These are phyloP conservation scores for Microdochium nivale DNA, from an alignment of 2,329 filamentous ascomycete species.

Conservation along the genomic window DNA sequence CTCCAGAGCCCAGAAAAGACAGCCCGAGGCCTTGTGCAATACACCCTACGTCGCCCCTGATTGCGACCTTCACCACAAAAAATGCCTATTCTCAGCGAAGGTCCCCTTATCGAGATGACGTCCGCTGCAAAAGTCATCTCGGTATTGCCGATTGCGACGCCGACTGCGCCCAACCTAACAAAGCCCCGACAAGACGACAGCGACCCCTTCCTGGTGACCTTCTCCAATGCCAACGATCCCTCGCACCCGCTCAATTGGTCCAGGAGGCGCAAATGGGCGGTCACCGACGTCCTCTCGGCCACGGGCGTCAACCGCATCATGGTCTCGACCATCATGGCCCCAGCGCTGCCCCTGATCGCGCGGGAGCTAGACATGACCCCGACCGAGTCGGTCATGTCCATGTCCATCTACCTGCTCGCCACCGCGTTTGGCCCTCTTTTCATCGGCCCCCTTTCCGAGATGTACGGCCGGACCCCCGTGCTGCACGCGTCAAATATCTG, in stretches of 20 bases:
- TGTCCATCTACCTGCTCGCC: conserved; percentile 34
- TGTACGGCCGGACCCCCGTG: conserved; percentile 34
- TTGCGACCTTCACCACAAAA: too few species aligned
- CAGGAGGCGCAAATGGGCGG: conserved; percentile 33
- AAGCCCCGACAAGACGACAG: not conserved
- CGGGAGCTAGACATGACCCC: conserved; percentile 40
- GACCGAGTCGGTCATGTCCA: conserved; percentile 35
- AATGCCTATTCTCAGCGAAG: too few species aligned
- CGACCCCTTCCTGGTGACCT: conserved; percentile 8
- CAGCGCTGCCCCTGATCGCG: conserved; percentile 38
- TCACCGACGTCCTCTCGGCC: conserved; percentile 37
- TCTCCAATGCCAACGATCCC: conserved; percentile 18
- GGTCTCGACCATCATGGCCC: conserved; percentile 43
- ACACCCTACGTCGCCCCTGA: too few species aligned
- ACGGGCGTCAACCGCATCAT: conserved; percentile 43
- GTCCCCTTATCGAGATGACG: too few species aligned
- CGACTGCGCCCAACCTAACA: too few species aligned
- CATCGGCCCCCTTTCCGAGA: conserved; percentile 35
- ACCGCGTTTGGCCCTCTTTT: conserved; percentile 34
- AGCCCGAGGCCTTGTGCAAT: too few species aligned
- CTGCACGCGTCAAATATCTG: conserved; percentile 35
- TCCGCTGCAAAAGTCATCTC: too few species aligned
- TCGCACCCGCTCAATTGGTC: conserved; percentile 32
- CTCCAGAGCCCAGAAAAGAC: too few species aligned
- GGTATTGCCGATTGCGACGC: too few species aligned